These are phyloP conservation scores for Candida glaebosa DNA, from an alignment of 805 yeast species.

Conservation along the genomic window DNA sequence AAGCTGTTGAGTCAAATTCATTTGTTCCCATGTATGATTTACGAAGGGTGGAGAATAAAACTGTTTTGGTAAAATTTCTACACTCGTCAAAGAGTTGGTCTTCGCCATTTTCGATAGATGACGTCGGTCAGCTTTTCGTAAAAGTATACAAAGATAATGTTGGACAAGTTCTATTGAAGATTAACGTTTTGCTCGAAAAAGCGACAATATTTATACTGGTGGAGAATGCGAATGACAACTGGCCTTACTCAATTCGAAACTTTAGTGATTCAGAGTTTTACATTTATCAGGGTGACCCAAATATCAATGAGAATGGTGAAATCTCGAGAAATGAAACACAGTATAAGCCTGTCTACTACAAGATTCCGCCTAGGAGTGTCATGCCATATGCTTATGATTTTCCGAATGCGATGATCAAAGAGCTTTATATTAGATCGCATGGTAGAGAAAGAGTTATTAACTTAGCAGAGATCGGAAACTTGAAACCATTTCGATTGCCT, in stretches of 20 bases:
- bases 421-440: slow-evolving; percentile 66
- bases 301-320: slow-evolving; percentile 59
- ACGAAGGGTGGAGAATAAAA: slow-evolving; percentile 54
- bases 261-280: slow-evolving; percentile 84
- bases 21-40: slow-evolving; percentile 62
- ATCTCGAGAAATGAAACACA: slow-evolving; percentile 45
- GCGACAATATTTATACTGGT: slow-evolving; percentile 79
- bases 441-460: slow-evolving; percentile 77
- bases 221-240: slow-evolving; percentile 64
- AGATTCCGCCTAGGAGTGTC: slow-evolving; percentile 82
- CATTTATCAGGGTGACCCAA: slow-evolving; percentile 83
- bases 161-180: slow-evolving; percentile 67
- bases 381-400: slow-evolving; percentile 99
- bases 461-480: slow-evolving; percentile 87
- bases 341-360: slow-evolving; percentile 76
- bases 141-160: slow-evolving; percentile 62
- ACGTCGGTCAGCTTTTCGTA: slow-evolving; percentile 76
- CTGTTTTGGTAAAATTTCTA: slow-evolving; percentile 55
- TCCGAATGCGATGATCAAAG: slow-evolving; percentile 86
- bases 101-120: slow-evolving; percentile 79
- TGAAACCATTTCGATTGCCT: slow-evolving; percentile 80
- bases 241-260: slow-evolving; percentile 94
- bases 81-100: slow-evolving; percentile 71
- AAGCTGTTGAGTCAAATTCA: slow-evolving; percentile 45
- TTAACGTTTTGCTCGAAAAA: slow-evolving; percentile 72